Evolutionary conservation across 1,139 yeast genomes (phyloP), one percentile per base, ranked within the genome.

Genomic region (Zygosaccharomyces pseudobailii): DNA sequence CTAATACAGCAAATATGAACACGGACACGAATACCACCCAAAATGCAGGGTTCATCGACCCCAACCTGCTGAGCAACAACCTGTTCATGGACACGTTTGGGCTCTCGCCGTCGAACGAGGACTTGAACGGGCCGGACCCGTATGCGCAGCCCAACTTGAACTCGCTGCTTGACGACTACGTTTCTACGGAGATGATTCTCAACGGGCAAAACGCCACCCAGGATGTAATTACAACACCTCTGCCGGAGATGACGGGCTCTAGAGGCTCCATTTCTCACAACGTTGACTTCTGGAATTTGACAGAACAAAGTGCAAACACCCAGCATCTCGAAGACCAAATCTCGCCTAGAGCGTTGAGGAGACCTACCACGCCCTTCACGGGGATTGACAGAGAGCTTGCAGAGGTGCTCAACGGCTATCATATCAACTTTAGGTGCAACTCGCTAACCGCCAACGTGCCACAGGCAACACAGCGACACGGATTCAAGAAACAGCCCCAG

Each of bases 181-280:
- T 55, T 13, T 36, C 56, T 9, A 42, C 50, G n/a, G 57, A 55
- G 31, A 25, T 49, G 36, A 40, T 47, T 10, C 19, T 42, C 20
- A 45, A 49, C 33, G 28, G 35, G 8, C 41, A 38, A 17, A 34
- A 27, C 13, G 25, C 40, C 30, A 36, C 56, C 50, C 46, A 59
- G 64, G 62, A 55, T 31, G 58, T 59, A 3, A 48, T 56, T 2
- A 46, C 52, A 2, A 44, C 47, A n/a, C 41, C 55, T 10, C 33
- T 48, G 20, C 54, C 53, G 9, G 40, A 39, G 28, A 31, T 50
- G 8, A 30, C 59, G n/a, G 49, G 47, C 19, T 48, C 56, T 4
- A 51, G 66, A 22, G 56, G 57, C 17, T 62, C 67, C 3, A 62
- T 63, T 20, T 63, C 67, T 9, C 59, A 62, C 41, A 49, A 54